Evolutionary conservation across 2,329 filamentous ascomycete genomes (phyloP).

Genomic region (Ceratocystis papillata): DNA sequence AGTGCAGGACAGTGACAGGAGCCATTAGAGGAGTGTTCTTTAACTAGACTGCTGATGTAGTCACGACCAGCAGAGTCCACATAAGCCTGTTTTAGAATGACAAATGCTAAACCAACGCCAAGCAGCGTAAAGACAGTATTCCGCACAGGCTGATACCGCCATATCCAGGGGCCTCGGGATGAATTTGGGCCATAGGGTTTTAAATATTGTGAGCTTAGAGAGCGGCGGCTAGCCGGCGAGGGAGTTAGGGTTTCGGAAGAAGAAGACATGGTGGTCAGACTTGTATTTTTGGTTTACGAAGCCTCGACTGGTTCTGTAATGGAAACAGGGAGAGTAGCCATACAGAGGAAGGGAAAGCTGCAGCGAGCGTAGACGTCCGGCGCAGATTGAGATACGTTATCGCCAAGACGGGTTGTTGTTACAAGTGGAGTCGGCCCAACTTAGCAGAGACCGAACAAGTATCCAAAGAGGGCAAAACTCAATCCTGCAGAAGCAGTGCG

Average conservation of each 20-base stretch:
- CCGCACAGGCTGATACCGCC: conserved; percentile 22
- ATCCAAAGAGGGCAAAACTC: neutral
- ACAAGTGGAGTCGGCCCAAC: neutral
- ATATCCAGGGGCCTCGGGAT: neutral
- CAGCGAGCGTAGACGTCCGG: no score
- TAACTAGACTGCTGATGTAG: conserved; percentile 21
- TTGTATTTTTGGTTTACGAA: neutral
- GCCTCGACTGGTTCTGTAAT: neutral
- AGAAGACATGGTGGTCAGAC: neutral
- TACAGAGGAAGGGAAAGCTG: neutral
- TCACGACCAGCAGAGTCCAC: conserved; percentile 24
- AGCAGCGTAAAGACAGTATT: conserved; percentile 28
- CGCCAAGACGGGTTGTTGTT: neutral
- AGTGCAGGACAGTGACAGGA: conserved; percentile 30
- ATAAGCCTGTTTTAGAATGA: conserved; percentile 31
- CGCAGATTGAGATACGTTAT: no score
- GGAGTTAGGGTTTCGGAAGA: neutral
- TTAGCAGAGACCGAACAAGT: neutral
- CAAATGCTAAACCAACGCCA: conserved; percentile 32
- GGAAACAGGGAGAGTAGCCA: neutral
- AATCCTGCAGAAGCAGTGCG: neutral
- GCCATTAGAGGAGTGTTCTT: conserved; percentile 12
- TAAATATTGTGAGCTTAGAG: neutral
- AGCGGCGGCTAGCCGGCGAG: neutral
- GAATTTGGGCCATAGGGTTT: neutral